These are phyloP conservation scores for Laguncularia racemosa DNA, from an alignment of 345 rosid genomes.

Conservation along the genomic window DNA sequence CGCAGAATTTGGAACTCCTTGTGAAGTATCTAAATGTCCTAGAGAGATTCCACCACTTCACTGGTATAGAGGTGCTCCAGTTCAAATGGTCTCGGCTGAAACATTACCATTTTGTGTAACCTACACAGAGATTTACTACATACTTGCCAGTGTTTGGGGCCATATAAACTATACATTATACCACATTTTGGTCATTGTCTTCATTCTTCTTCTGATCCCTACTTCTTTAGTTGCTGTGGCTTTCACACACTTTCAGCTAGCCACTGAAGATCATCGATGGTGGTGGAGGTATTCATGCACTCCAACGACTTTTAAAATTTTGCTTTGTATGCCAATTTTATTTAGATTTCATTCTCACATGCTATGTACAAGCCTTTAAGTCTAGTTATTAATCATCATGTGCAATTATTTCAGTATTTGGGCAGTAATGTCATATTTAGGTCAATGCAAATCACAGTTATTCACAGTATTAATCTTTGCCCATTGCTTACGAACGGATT, in stretches of 20 bases:
- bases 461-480: too few relatives aligned
- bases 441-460: too few relatives aligned
- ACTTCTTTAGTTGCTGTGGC: constrained; percentile 84
- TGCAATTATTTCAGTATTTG: too few relatives aligned
- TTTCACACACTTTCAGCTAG: constrained; percentile 84
- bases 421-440: too few relatives aligned
- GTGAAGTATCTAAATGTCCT: constrained; percentile 71
- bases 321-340: too few relatives aligned
- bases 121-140: background rate
- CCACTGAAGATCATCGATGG: constrained; percentile 86
- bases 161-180: background rate
- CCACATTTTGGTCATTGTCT: background rate
- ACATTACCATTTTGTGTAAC: background rate
- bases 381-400: too few relatives aligned
- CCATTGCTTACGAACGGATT: background rate
- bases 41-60: constrained; percentile 74
- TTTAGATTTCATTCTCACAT: too few relatives aligned
- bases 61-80: constrained; percentile 69
- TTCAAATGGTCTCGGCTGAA: constrained; percentile 51
- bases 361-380: background rate
- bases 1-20: constrained; percentile 74
- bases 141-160: constrained; percentile 1
- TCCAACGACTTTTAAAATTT: background rate
- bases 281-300: constrained; percentile 64
- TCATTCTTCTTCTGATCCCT: constrained; percentile 27